Evolutionary conservation across 225 moss, liverwort and hornwort genomes (phyloP).

Genomic region (Bryum argenteum): DNA sequence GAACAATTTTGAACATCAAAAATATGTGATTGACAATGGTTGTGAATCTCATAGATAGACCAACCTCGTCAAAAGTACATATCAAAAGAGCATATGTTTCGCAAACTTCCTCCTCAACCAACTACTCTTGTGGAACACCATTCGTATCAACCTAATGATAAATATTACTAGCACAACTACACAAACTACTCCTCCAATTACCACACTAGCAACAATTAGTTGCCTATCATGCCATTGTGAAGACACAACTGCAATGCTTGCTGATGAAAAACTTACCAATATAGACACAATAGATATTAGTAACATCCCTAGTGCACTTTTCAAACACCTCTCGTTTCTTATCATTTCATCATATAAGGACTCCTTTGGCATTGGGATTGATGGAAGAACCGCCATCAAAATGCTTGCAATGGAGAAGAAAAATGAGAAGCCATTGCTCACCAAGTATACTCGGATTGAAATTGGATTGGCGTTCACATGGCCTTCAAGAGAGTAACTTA

Average conservation of each 20-base stretch:
- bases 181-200: constrained; percentile 32
- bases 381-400: constrained; percentile 31
- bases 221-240: constrained; percentile 14
- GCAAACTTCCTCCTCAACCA: constrained; percentile 2
- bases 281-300: constrained; percentile 36
- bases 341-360: constrained; percentile 26
- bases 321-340: constrained; percentile 16
- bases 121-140: background rate
- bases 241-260: constrained; percentile 34
- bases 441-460: background rate
- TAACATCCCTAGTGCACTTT: constrained; percentile 18
- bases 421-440: constrained; percentile 34
- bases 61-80: too few species aligned
- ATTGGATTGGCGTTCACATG: background rate
- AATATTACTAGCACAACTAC: background rate
- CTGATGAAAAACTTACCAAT: constrained; percentile 27
- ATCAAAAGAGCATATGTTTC: background rate
- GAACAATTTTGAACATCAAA: too few species aligned
- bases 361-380: constrained; percentile 42
- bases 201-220: constrained; percentile 7
- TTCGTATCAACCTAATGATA: background rate
- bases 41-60: too few species aligned
- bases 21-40: too few species aligned
- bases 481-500: background rate
- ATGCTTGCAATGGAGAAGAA: constrained; percentile 44